A percentile compares a stretch with the other conserved stretches of the same genome.
Conservation (phyloP, 306 rosid species). For the Acacia crassicarpa region DNA sequence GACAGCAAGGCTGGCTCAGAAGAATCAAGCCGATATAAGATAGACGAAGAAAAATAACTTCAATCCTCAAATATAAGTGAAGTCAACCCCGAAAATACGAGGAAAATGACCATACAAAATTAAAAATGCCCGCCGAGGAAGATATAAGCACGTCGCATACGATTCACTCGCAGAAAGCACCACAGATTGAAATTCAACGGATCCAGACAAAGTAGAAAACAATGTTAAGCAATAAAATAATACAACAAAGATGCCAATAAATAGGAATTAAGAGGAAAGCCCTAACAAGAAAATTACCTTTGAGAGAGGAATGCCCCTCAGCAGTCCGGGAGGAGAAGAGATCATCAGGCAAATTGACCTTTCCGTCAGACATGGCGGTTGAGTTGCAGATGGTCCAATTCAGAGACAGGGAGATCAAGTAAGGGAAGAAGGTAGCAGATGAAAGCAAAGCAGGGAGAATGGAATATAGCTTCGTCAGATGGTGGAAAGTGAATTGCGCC, state of each 20-base stretch:
- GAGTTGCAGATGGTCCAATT: slow-evolving; percentile 37
- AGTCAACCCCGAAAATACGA: slow-evolving; percentile 24
- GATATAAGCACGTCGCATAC: slow-evolving; percentile 21
- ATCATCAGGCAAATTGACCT: slow-evolving; percentile 65
- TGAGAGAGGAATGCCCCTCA: slow-evolving; percentile 43
- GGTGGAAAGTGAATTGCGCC: background rate
- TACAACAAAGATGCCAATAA: slow-evolving; percentile 4
- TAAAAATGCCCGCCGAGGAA: background rate
- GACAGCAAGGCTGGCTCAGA: background rate
- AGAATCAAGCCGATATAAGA: background rate
- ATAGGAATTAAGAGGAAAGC: slow-evolving; percentile 20
- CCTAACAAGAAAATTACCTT: slow-evolving; percentile 45
- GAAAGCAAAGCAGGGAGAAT: slow-evolving; percentile 27
- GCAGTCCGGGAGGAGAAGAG: slow-evolving; percentile 47
- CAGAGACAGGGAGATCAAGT: slow-evolving; percentile 29
- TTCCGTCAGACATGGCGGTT: slow-evolving; percentile 47
- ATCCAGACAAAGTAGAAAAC: slow-evolving; percentile 33
- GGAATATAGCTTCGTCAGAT: slow-evolving; percentile 16
- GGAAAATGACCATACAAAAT: background rate
- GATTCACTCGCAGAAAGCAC: slow-evolving; percentile 29
- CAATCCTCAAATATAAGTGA: slow-evolving; percentile 36
- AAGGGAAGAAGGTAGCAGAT: background rate
- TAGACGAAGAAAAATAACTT: slow-evolving; percentile 19
- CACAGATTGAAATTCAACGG: slow-evolving; percentile 38
- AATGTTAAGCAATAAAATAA: background rate